Base-by-base conservation (phyloP, 2,329 filamentous ascomycete species). In the Venturiaceae sp. region DNA sequence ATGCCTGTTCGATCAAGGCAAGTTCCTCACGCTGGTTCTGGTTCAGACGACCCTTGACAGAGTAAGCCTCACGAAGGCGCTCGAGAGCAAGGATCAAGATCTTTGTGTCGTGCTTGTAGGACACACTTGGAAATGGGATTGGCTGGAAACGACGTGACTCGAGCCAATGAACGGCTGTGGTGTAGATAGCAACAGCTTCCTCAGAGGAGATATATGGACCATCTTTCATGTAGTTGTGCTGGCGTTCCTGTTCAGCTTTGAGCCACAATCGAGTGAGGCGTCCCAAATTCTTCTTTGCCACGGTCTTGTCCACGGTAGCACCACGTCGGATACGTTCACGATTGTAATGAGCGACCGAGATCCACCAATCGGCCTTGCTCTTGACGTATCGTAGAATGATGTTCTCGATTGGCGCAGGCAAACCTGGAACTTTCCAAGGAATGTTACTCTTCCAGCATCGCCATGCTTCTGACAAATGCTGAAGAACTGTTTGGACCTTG, bases 391-490 rank as follows among this genome's bases (percentile, higher is more conserved):
- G 88, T 62, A 99, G 80, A 67, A 99, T 99, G 66, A 99, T 96
- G 69, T 97, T 99, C 75, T 99, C 94, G 63, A 99, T 97, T 0
- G 94, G 92, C 14, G 95, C 95, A 41, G 94, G 94, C 61, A 99
- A 75, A 37, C 94, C 95, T 55, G 94, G 94, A 2, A 99, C 94
- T 77, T 99, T 99, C 94, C 94, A 99, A 0, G 94, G 94, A 65
- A 99, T 99, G 69, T 99, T 99, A 75, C 92, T 96, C 85, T 99
- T 99, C 94, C 94, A 99, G 77, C 94, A 99, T 76, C 94, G 84
- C 94, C 94, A 99, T 14, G 94, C 94, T 76, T 99, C 94, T 0
- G 92, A 97, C 44, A 99, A 76, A 80, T 99, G 95, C 69, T 97
- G 94, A 57, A 99, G 78, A 47, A 99, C 92, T 1, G 92, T 96